Evolutionary conservation across 495 filamentous ascomycete species (phyloP), one percentile per base, ranked within the genome.

Genomic region (Penicillium paradoxum): DNA sequence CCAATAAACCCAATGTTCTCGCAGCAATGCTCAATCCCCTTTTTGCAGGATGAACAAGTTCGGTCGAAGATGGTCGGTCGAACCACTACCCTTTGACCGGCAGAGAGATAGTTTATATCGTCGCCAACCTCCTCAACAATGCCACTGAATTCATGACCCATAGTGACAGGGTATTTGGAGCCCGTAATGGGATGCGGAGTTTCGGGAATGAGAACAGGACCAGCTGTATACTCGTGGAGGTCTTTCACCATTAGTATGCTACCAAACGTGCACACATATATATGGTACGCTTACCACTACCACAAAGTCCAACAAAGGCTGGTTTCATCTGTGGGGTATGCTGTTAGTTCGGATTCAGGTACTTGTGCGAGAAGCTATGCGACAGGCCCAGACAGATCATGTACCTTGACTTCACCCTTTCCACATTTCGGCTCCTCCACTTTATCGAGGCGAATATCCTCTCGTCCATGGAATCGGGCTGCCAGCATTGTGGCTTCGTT

Each of bases 141-240:
- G 15, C 82, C 83, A 33, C 70, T 70, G 58, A 86, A 81, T 54
- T 85, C 83, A 50, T 86, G 83, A 14, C 83, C 83, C 45, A 85
- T 68, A 2, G 78, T 77, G 30, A 81, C 47, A 1, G 82, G 82
- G n/a, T 75, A 67, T 10, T 63, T 67, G 44, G 79, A 70, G 30
- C 74, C 72, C 9, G 81, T 84, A 41, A 84, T 76, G 1, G 69
- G 72, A 62, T 86, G 82, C 4, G 79, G 75, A 33, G 49, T 54
- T 14, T 65, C 71, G 0, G 80, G 81, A 19, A 78, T 75, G 15
- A 84, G 64, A 18, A 71, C 77, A 10, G 78, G 75, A 10, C 80
- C 81, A n/a, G 71, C 65, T 0, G 46, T 60, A 15, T 39, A 60
- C 49, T 62, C 59, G 33, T 62, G 55, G 6, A 62, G 48, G 29